Conservation (phyloP, 2,329 filamentous ascomycete species). For the Lachnellula hyalina region DNA sequence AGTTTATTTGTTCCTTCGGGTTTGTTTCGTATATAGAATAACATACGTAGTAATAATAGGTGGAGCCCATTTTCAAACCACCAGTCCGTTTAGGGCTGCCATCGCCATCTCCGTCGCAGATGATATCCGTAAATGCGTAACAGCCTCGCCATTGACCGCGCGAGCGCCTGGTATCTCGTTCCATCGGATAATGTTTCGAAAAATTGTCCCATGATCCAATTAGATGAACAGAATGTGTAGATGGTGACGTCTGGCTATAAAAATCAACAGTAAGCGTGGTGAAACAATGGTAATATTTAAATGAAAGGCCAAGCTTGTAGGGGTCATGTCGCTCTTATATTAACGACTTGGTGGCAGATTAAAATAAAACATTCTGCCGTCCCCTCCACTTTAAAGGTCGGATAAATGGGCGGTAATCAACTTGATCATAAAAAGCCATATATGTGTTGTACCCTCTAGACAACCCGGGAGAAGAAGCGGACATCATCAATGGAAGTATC, state of each 20-base stretch:
- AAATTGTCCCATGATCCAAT: conserved; percentile 98
- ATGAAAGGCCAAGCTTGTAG: conserved; percentile 13
- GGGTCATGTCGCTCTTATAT: conserved; percentile 16
- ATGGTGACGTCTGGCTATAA: conserved; percentile 52
- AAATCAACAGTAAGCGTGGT: conserved; percentile 10
- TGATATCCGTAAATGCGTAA: conserved; percentile 79
- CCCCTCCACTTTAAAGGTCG: not conserved
- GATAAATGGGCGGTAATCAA: not conserved
- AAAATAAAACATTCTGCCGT: not conserved
- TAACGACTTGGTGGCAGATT: conserved; percentile 3
- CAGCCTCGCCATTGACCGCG: conserved; percentile 80
- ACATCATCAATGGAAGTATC: not conserved
- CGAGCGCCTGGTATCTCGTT: conserved; percentile 70
- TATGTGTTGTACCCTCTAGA: not conserved
- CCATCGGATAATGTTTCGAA: conserved; percentile 69
- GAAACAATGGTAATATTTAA: conserved; percentile 11
- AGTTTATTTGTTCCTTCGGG: conserved; percentile 9
- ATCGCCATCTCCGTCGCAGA: conserved; percentile 63
- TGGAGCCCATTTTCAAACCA: conserved; percentile 85
- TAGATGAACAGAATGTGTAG: conserved; percentile 67
- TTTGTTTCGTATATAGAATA: conserved; percentile 28
- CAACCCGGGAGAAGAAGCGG: not conserved
- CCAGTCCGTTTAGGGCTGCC: conserved; percentile 59
- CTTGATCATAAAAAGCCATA: conserved; percentile 1
- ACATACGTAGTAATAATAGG: conserved; percentile 93